A percentile compares a stretch with the other conserved stretches of the same genome.
Conservation (phyloP, 768 basidiomycete species). For the Tricholoma matsutake region DNA sequence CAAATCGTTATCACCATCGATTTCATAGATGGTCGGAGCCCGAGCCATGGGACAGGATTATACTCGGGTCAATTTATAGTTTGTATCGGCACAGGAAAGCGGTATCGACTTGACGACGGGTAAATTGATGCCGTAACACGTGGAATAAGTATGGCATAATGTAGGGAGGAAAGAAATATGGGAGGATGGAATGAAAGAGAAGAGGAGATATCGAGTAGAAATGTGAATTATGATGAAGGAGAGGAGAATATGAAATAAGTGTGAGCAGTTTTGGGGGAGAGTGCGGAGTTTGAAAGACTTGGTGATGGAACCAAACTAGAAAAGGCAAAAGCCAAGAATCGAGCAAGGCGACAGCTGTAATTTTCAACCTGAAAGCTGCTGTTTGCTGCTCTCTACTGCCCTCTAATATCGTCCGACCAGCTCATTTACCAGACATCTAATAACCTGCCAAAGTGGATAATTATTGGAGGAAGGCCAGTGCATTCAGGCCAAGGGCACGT, state of each 20-base stretch:
- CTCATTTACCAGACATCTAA: constrained; percentile 7
- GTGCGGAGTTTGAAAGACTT: constrained; percentile 30
- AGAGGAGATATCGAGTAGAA: not conserved
- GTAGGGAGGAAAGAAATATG: not conserved
- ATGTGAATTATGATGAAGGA: not conserved
- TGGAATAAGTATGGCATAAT: not conserved
- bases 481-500: constrained; percentile 57
- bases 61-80: not conserved
- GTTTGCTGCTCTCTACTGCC: not conserved
- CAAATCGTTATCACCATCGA: constrained; percentile 19
- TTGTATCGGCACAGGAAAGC: not conserved
- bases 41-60: not conserved
- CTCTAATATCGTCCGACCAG: not conserved
- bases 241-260: not conserved
- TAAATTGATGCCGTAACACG: not conserved
- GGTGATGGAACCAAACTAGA: constrained; percentile 15
- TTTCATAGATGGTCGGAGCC: constrained; percentile 8
- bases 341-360: constrained; percentile 15
- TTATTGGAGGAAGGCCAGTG: constrained; percentile 48
- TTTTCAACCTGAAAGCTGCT: constrained; percentile 9
- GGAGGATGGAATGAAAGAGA: not conserved
- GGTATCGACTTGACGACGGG: not conserved
- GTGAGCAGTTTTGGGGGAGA: constrained; percentile 1
- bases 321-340: constrained; percentile 14
- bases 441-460: constrained; percentile 19